Percentiles rank a stretch among this genome's conserved stretches.
Conservation (phyloP, 2,329 filamentous ascomycete species). For the Aspergillus nomiae region DNA sequence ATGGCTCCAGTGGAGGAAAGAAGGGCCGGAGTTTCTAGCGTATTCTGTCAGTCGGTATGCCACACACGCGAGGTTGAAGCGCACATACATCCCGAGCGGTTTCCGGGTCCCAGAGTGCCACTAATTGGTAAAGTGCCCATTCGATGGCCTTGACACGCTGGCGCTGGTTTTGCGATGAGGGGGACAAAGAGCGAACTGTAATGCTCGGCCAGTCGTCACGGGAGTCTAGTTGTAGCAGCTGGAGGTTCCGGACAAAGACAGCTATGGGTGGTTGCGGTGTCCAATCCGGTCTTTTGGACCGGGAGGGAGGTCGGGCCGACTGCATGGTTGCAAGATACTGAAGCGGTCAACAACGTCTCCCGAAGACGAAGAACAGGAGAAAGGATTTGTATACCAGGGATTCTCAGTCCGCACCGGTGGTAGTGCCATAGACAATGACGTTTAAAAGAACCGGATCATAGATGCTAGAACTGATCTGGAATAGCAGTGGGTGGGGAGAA, state of each 20-base stretch:
- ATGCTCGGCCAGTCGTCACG: constrained; percentile 80
- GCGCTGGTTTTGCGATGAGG: constrained; percentile 73
- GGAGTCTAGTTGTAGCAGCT: constrained; percentile 76
- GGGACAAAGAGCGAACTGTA: constrained; percentile 68
- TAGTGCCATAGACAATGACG: neutral
- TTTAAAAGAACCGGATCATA: neutral
- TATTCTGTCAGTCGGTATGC: constrained; percentile 8
- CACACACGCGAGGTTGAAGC: neutral
- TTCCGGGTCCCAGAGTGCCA: constrained; percentile 77
- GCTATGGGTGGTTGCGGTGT: constrained; percentile 55
- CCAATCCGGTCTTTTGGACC: constrained; percentile 38
- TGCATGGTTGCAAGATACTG: constrained; percentile 31
- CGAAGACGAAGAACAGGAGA: neutral
- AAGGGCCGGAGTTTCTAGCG: constrained; percentile 80
- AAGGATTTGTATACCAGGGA: neutral
- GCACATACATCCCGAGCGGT: constrained; percentile 68
- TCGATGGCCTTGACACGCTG: constrained; percentile 80
- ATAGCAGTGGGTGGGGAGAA: constrained; percentile 2
- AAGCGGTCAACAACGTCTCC: neutral
- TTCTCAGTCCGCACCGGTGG: neutral
- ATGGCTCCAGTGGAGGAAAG: constrained; percentile 85
- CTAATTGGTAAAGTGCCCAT: constrained; percentile 88
- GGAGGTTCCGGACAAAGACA: constrained; percentile 80
- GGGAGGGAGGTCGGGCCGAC: constrained; percentile 30
- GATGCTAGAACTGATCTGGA: neutral